A percentile compares a stretch with the other conserved stretches of the same genome.
Conservation (phyloP, 2,329 filamentous ascomycete species). For the Verticillium alfalfae region DNA sequence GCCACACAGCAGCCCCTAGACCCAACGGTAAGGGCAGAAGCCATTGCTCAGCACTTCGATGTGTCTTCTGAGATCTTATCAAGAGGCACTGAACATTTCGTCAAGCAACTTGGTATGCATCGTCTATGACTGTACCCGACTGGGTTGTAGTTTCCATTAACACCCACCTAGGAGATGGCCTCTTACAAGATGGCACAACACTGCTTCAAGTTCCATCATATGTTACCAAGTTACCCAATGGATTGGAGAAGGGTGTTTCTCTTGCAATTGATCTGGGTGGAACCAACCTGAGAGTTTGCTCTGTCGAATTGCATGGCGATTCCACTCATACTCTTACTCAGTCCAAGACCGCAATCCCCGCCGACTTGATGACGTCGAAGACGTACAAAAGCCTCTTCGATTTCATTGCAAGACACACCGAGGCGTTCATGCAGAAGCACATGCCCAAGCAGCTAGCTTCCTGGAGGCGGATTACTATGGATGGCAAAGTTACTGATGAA, state of each 20-base stretch:
- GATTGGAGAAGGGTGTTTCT: slow-evolving; percentile 60
- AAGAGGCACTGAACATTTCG: slow-evolving; percentile 9
- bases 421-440: slow-evolving; percentile 60
- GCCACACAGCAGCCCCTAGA: not conserved
- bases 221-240: slow-evolving; percentile 71
- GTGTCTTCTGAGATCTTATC: not conserved
- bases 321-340: slow-evolving; percentile 67
- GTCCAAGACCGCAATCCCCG: slow-evolving; percentile 33
- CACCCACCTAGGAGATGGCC: slow-evolving; percentile 39
- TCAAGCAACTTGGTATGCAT: slow-evolving; percentile 12
- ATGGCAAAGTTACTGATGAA: not conserved
- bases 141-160: not conserved
- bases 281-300: slow-evolving; percentile 26
- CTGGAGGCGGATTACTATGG: not conserved
- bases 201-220: slow-evolving; percentile 68
- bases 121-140: too few relatives aligned
- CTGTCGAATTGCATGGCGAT: slow-evolving; percentile 38
- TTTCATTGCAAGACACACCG: slow-evolving; percentile 70
- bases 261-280: slow-evolving; percentile 27
- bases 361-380: slow-evolving; percentile 12
- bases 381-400: slow-evolving; percentile 58
- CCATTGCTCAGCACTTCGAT: not conserved
- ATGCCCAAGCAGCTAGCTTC: slow-evolving; percentile 22
- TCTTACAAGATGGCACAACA: slow-evolving; percentile 7
- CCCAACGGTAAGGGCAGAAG: not conserved